Evolutionary conservation across 148 eudicot species (phyloP).

Genomic region (Heliamphora exappendiculata): DNA sequence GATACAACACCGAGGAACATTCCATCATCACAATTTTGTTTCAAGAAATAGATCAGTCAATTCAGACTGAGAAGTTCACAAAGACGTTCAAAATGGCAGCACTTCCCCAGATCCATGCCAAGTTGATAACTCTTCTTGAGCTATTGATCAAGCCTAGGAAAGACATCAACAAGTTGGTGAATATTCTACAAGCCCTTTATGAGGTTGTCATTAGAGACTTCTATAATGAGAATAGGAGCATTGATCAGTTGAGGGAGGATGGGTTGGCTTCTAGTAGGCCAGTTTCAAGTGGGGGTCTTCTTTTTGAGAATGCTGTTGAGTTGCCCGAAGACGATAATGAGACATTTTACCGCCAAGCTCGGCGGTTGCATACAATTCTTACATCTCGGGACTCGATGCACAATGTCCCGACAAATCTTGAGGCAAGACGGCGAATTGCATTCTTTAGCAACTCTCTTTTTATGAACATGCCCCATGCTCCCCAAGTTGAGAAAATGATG

Average conservation of each 20-base stretch:
- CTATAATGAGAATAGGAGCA: constrained; percentile 43
- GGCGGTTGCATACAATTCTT: constrained; percentile 76
- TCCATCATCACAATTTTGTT: constrained; percentile 58
- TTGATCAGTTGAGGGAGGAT: constrained; percentile 58
- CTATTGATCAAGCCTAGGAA: constrained; percentile 41
- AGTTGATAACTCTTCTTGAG: constrained; percentile 47
- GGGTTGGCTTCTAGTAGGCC: constrained; percentile 65
- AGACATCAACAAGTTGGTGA: constrained; percentile 61
- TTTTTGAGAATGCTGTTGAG: constrained; percentile 70
- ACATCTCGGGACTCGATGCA: constrained; percentile 82
- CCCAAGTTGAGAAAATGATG: constrained; percentile 92
- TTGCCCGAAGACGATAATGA: constrained; percentile 54
- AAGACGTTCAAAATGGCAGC: constrained; percentile 59
- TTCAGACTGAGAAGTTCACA: constrained; percentile 71
- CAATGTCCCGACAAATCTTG: constrained; percentile 74
- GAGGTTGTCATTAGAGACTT: constrained; percentile 70
- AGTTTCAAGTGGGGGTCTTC: constrained; percentile 38
- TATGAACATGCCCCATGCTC: constrained; percentile 99
- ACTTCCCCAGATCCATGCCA: constrained; percentile 63
- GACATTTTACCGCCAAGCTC: constrained; percentile 63
- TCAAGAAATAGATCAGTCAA: constrained; percentile 72
- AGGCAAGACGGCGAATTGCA: constrained; percentile 87
- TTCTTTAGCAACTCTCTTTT: constrained; percentile 93
- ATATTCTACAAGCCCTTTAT: constrained; percentile 75
- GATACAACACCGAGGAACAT: constrained; percentile 53